Evolutionary conservation across 805 yeast genomes (phyloP).

Genomic region (Cyberlindnera mycetangii): DNA sequence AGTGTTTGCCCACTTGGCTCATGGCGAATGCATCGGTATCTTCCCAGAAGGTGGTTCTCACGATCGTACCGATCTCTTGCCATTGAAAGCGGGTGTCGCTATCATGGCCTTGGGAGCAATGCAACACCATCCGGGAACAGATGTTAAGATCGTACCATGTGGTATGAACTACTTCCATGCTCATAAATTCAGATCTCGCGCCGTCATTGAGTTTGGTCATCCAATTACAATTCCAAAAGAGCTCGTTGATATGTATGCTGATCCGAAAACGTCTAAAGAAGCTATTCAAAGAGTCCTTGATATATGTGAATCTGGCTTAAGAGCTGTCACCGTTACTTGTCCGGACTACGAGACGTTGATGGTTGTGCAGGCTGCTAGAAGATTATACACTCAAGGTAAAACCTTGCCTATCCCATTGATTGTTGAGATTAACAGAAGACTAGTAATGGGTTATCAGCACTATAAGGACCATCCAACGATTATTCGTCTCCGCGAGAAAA

Average conservation of each 20-base stretch:
- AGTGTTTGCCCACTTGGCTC: conserved; percentile 80
- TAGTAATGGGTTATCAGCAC: conserved; percentile 76
- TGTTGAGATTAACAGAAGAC: conserved; percentile 87
- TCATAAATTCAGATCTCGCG: conserved; percentile 91
- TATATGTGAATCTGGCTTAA: conserved; percentile 69
- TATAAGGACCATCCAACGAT: conserved; percentile 70
- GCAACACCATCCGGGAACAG: conserved; percentile 69
- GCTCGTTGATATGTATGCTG: conserved; percentile 61
- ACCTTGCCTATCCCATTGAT: conserved; percentile 76
- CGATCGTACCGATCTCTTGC: conserved; percentile 87
- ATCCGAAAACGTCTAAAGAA: conserved; percentile 59
- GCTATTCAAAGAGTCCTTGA: conserved; percentile 76
- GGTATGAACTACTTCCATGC: conserved; percentile 98
- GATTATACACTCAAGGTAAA: conserved; percentile 78
- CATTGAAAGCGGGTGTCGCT: conserved; percentile 96
- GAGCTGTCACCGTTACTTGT: conserved; percentile 88
- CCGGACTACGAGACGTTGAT: conserved; percentile 94
- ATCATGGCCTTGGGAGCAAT: conserved; percentile 97
- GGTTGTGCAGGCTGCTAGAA: conserved; percentile 90
- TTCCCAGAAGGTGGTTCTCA: conserved; percentile 99
- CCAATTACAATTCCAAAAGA: conserved; percentile 69
- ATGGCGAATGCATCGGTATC: conserved; percentile 83
- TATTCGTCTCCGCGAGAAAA: conserved; percentile 55
- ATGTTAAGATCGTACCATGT: conserved; percentile 88
- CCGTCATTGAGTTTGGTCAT: conserved; percentile 90